A percentile compares a stretch with the other conserved stretches of the same genome.
phyloP scores from a whole-genome alignment of 2,329 filamentous ascomycete genomes.

The Pyrenophora teres region DNA sequence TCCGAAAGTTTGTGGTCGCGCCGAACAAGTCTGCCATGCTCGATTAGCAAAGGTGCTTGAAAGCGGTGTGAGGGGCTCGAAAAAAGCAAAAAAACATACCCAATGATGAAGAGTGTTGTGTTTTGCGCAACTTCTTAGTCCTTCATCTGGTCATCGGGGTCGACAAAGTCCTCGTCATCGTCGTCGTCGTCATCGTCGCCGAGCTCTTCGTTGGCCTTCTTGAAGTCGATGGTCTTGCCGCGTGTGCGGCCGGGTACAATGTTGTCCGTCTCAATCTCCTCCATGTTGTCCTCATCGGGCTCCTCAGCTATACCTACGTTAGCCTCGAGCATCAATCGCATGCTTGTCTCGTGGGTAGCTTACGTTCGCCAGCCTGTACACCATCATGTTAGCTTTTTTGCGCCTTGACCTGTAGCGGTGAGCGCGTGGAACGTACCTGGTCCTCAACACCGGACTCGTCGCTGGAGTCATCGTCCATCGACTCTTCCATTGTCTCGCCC shows the following conservation, averaged over 20 bases:
- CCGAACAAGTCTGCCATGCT: slow-evolving; percentile 19
- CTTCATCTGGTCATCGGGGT: slow-evolving; percentile 72
- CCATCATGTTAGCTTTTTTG: slow-evolving; percentile 33
- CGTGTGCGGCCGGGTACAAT: slow-evolving; percentile 86
- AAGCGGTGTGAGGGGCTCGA: not conserved
- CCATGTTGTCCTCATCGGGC: slow-evolving; percentile 79
- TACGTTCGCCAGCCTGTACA: slow-evolving; percentile 45
- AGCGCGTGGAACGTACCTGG: slow-evolving; percentile 53
- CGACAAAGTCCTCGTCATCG: slow-evolving; percentile 72
- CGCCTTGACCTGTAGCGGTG: not conserved
- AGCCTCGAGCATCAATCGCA: slow-evolving; percentile 17
- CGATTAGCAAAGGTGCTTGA: slow-evolving; percentile 8
- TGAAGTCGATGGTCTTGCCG: slow-evolving; percentile 90
- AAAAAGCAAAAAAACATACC: slow-evolving; percentile 20
- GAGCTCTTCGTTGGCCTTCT: slow-evolving; percentile 82
- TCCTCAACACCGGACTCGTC: slow-evolving; percentile 69
- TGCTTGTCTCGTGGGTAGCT: slow-evolving; percentile 18
- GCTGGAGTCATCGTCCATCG: slow-evolving; percentile 69
- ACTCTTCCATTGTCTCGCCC: slow-evolving; percentile 70
- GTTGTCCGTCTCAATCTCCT: slow-evolving; percentile 89
- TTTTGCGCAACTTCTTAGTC: slow-evolving; percentile 47
- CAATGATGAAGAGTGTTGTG: slow-evolving; percentile 16
- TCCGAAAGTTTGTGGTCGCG: slow-evolving; percentile 26
- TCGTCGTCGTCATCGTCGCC: slow-evolving; percentile 76
- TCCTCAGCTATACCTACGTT: slow-evolving; percentile 55